phyloP scores from a whole-genome alignment of 495 filamentous ascomycete genomes.

The Xylaria scruposa region DNA sequence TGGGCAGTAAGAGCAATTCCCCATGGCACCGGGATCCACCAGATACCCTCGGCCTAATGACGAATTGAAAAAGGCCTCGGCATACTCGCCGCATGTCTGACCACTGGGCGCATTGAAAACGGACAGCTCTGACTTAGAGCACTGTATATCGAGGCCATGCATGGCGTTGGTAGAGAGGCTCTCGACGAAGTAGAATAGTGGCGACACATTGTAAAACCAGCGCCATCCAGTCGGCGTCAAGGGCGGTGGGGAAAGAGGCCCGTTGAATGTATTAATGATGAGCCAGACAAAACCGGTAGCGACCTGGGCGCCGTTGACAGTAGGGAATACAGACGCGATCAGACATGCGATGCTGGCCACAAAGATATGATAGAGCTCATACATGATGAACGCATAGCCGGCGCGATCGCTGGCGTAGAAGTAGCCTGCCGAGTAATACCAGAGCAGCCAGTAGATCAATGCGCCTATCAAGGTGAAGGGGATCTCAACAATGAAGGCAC shows the following conservation, averaged over 20 bases:
- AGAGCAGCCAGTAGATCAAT: slow-evolving; percentile 70
- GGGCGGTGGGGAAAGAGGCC: slow-evolving; percentile 60
- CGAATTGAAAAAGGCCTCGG: slow-evolving; percentile 55
- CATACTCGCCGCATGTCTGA: slow-evolving; percentile 63
- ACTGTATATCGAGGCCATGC: slow-evolving; percentile 61
- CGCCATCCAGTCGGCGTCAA: slow-evolving; percentile 63
- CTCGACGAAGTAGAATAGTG: slow-evolving; percentile 71
- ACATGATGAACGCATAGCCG: slow-evolving; percentile 39
- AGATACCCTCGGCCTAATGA: slow-evolving; percentile 56
- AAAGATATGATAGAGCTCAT: slow-evolving; percentile 51
- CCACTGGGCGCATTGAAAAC: slow-evolving; percentile 57
- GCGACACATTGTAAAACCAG: slow-evolving; percentile 73
- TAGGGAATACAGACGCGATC: slow-evolving; percentile 60
- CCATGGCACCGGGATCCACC: slow-evolving; percentile 54
- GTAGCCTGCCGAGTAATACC: slow-evolving; percentile 70
- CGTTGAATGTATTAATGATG: slow-evolving; percentile 61
- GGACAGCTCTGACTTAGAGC: slow-evolving; percentile 64
- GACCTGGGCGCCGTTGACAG: slow-evolving; percentile 60
- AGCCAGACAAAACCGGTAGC: slow-evolving; percentile 61
- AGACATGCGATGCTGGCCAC: slow-evolving; percentile 61
- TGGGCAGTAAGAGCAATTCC: slow-evolving; percentile 65
- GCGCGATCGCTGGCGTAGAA: slow-evolving; percentile 63
- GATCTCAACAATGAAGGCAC: slow-evolving; percentile 74
- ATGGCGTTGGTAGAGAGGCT: slow-evolving; percentile 65
- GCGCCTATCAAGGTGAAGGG: slow-evolving; percentile 70